Percentiles rank a stretch among this genome's conserved stretches.
These are phyloP conservation scores for Leccinum angustisporum DNA, from an alignment of 1,284 basidiomycete genomes.

Conservation along the genomic window DNA sequence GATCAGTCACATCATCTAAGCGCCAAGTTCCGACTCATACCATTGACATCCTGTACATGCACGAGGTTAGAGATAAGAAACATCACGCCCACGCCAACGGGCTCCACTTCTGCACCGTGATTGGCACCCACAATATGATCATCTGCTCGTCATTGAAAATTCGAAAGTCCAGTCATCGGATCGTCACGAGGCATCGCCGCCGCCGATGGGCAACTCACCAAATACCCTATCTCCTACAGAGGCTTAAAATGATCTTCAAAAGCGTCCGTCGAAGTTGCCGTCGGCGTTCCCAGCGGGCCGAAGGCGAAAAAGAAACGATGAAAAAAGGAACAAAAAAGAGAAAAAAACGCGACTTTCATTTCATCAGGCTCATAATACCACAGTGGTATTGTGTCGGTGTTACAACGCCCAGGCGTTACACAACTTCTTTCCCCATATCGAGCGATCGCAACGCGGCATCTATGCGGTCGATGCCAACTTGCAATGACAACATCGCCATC, in stretches of 20 bases:
- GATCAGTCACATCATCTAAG: neutral
- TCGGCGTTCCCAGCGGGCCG: neutral
- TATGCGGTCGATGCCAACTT: constrained; percentile 30
- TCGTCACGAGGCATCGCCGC: neutral
- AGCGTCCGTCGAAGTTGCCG: neutral
- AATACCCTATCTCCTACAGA: constrained; percentile 1
- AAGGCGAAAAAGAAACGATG: neutral
- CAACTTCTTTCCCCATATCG: constrained; percentile 1
- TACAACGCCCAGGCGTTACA: constrained; percentile 2
- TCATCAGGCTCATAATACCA: constrained; percentile 3
- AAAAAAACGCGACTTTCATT: constrained; percentile 16
- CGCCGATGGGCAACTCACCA: neutral
- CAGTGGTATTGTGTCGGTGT: neutral
- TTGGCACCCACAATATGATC: neutral
- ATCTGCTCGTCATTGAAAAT: neutral
- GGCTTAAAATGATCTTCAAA: constrained; percentile 12
- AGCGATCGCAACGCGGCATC: constrained; percentile 25
- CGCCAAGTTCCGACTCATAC: neutral
- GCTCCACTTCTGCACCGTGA: neutral
- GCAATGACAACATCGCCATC: constrained; percentile 27
- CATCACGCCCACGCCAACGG: neutral
- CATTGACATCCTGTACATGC: neutral
- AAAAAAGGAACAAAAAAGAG: neutral
- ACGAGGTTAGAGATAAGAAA: constrained; percentile 2
- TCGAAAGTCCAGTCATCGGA: neutral